A percentile compares a stretch with the other conserved stretches of the same genome.
phyloP scores from a whole-genome alignment of 2,329 filamentous ascomycete genomes.

The Camptophora hylomeconis region DNA sequence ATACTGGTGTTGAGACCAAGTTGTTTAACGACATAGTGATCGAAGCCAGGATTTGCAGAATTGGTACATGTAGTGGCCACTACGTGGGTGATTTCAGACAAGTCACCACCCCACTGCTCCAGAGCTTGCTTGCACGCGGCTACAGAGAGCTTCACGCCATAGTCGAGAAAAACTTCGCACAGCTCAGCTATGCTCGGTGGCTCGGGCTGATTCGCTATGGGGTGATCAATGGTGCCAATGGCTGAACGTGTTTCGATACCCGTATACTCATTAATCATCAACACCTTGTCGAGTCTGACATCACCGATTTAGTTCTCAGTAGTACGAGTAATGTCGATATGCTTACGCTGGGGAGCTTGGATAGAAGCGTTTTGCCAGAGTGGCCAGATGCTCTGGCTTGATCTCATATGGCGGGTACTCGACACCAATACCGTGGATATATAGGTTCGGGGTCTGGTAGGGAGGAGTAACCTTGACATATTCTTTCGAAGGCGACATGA shows the following conservation, averaged over 20 bases:
- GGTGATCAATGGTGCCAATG: conserved; percentile 48
- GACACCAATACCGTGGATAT: conserved; percentile 45
- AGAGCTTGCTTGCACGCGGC: conserved; percentile 21
- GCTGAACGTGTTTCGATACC: conserved; percentile 52
- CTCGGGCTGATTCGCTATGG: conserved; percentile 41
- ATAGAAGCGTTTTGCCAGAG: conserved; percentile 44
- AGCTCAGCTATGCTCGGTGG: conserved; percentile 19
- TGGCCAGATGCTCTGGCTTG: conserved; percentile 38
- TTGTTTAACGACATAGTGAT: conserved; percentile 49
- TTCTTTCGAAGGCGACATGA: conserved; percentile 19
- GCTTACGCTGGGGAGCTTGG: conserved; percentile 47
- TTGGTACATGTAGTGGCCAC: conserved; percentile 58
- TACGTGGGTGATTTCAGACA: conserved; percentile 45
- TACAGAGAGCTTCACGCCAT: conserved; percentile 21
- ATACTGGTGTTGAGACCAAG: conserved; percentile 45
- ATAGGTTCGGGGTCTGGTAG: conserved; percentile 33
- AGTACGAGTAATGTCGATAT: conserved; percentile 2
- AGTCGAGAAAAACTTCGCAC: conserved; percentile 18
- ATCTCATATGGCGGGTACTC: conserved; percentile 49
- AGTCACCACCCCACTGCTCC: conserved; percentile 19
- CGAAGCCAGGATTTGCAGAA: conserved; percentile 56
- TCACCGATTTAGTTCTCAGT: too few relatives aligned
- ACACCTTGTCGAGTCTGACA: conserved; percentile 49
- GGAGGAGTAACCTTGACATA: conserved; percentile 23
- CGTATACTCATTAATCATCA: conserved; percentile 50